Percentiles rank a stretch among this genome's conserved stretches.
Evolutionary conservation across 2,329 filamentous ascomycete species (phyloP).

Genomic region (Botrytis porri): DNA sequence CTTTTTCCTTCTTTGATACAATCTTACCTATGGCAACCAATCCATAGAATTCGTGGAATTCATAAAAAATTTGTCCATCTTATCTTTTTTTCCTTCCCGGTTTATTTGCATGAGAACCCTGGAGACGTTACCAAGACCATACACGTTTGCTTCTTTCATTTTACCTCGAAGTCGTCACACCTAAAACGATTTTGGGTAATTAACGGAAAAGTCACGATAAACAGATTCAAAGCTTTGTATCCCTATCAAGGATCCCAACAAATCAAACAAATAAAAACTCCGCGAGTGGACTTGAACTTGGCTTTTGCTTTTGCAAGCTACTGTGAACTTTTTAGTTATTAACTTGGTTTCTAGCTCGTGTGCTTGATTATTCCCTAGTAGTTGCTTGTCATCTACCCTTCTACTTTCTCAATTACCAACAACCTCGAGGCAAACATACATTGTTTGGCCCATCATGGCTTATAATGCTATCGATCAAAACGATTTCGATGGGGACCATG

Average conservation of each 20-base stretch:
- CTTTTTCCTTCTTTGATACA: background rate
- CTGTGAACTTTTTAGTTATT: background rate
- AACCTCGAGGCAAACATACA: background rate
- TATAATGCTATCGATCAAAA: slow-evolving; percentile 23
- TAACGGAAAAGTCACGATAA: slow-evolving; percentile 14
- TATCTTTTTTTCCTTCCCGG: background rate
- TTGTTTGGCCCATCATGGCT: slow-evolving; percentile 22
- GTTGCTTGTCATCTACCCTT: slow-evolving; percentile 1
- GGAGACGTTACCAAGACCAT: background rate
- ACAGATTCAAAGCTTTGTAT: background rate
- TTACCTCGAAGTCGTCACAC: background rate
- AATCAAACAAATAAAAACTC: background rate
- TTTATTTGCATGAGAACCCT: background rate
- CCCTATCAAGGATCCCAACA: background rate
- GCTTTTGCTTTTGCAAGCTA: slow-evolving; percentile 4
- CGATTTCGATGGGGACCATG: slow-evolving; percentile 16
- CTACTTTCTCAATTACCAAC: background rate
- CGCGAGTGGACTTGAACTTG: background rate
- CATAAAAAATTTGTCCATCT: background rate
- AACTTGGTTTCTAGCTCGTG: background rate
- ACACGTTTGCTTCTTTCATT: background rate
- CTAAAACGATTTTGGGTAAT: background rate
- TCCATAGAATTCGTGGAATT: background rate
- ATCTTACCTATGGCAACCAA: background rate
- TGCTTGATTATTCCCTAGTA: background rate